Conservation (phyloP, 169 alveolate species). For the Besnoitia besnoiti region DNA sequence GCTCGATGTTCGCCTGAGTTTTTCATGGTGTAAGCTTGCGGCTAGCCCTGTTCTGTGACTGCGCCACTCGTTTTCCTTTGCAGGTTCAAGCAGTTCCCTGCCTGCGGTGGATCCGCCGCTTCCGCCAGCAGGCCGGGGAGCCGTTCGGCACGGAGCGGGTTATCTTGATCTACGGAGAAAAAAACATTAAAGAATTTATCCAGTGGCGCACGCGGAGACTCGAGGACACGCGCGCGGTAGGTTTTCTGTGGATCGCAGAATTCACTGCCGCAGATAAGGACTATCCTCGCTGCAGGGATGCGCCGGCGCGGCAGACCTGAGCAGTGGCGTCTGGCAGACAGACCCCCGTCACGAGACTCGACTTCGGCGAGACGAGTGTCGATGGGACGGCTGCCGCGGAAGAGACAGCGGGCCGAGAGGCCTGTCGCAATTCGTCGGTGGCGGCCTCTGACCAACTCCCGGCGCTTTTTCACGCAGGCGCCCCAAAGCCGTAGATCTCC, state of each 20-base stretch:
- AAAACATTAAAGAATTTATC: constrained; percentile 78
- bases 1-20: not conserved
- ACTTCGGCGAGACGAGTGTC: too few relatives aligned
- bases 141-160: constrained; percentile 81
- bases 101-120: constrained; percentile 84
- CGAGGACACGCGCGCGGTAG: constrained; percentile 71
- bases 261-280: too few relatives aligned
- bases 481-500: not conserved
- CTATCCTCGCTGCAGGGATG: too few relatives aligned
- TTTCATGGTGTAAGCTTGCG: not conserved
- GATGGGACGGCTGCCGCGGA: too few relatives aligned
- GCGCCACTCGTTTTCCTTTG: not conserved
- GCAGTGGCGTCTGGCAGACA: too few relatives aligned
- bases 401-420: too few relatives aligned
- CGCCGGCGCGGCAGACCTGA: too few relatives aligned
- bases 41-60: not conserved
- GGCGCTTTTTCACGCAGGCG: too few relatives aligned
- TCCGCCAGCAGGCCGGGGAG: constrained; percentile 79
- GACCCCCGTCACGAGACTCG: too few relatives aligned
- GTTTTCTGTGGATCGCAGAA: too few relatives aligned
- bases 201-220: constrained; percentile 82
- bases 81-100: constrained; percentile 78
- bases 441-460: too few relatives aligned
- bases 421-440: too few relatives aligned
- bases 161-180: constrained; percentile 85